Conservation (phyloP, 2,329 filamentous ascomycete species). For the Penicillium sp. region DNA sequence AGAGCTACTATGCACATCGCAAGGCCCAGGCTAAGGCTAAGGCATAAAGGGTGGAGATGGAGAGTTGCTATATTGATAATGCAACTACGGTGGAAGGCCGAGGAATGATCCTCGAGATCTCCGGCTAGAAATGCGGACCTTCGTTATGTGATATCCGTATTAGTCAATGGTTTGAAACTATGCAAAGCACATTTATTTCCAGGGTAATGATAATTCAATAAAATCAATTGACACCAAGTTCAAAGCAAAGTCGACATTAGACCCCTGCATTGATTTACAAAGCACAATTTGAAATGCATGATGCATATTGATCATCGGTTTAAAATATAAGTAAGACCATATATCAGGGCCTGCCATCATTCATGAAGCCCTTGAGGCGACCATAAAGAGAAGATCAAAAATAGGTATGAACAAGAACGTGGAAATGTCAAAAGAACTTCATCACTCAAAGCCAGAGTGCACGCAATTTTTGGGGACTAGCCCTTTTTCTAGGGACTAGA, state of each 20-base stretch:
- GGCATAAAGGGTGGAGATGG: background rate
- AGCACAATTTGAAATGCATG: background rate
- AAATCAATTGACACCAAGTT: background rate
- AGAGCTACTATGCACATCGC: constrained; percentile 25
- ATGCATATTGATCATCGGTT: background rate
- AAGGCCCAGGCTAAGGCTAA: background rate
- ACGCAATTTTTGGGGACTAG: background rate
- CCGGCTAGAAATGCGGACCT: background rate
- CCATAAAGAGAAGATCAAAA: background rate
- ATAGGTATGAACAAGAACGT: background rate
- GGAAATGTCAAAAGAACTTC: background rate
- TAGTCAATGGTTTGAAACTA: background rate
- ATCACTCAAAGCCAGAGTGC: background rate
- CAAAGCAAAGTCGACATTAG: background rate
- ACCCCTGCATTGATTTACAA: background rate
- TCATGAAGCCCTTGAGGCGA: constrained; percentile 10
- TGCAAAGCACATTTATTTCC: background rate
- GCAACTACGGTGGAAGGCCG: background rate
- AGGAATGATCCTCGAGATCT: background rate
- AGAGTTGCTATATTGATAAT: background rate
- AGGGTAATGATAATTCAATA: background rate
- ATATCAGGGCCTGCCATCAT: background rate
- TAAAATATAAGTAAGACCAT: background rate
- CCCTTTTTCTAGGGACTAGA: background rate
- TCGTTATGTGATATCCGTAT: background rate